Evolutionary conservation across 345 rosid genomes (phyloP), one percentile per base, ranked within the genome.

Genomic region (Turritis glabra): DNA sequence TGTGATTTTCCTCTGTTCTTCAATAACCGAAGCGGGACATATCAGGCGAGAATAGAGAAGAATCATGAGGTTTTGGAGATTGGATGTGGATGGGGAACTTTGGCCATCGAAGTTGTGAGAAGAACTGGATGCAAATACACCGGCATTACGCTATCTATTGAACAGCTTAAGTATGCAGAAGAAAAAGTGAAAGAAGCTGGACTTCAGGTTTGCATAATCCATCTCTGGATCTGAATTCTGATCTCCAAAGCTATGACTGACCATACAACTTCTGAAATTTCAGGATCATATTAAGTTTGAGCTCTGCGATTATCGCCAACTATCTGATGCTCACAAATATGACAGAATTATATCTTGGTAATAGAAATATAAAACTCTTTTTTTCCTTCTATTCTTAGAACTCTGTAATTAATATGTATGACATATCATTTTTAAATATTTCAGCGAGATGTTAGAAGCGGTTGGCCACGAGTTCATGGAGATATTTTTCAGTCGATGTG

Each of bases 391-490:
- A 35, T 67, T 35, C 3, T 8, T 25, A 33, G 23, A 41, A 30
- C 7, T 30, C 12, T 15, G 8, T 38, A 47, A 2, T 17, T 10
- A 5, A 14, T 4, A 1, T 64, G 23, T 62, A 19, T n/a, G 47
- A 17, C 41, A n/a, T 65, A 37, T 46, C 26, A 4, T 48, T 38
- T 51, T 5, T 23, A 21, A 4, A 41, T 25, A 13, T 65, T 76
- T 40, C 85, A 92, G 99, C 10, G 99, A 88, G 88, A 91, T 94
- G 97, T 55, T 94, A 46, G 97, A 91, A 85, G 88, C 88, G 10
- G 97, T 94, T 48, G 98, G 98, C 3, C 97, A 94, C 21, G 97
- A 94, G 75, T 94, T 74, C 75, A 88, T 94, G 93, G 98, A 90
- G 64, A 88, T 82, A 35, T 94, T 86, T 80, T 90, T 91, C 30